Base-by-base conservation (phyloP, 2,329 filamentous ascomycete species). In the Aspergillus ruber region DNA sequence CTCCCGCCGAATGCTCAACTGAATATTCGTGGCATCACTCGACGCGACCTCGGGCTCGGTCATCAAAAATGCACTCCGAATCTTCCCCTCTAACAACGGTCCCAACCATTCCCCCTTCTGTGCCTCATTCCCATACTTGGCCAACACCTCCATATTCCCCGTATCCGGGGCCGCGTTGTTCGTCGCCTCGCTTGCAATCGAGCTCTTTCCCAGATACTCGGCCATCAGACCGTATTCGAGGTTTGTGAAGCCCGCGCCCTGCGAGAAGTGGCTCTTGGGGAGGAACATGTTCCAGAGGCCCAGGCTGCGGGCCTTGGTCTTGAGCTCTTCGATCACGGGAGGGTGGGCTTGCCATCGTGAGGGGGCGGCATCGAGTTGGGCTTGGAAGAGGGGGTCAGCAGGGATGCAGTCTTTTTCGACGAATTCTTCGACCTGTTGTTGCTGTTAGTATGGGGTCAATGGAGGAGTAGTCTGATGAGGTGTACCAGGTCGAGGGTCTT, bases 251-350 rank as follows among this genome's bases (percentile, higher is more conserved):
- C 93, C 93, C 20, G 91, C 90, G 1, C 90, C 94, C 74, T 96
- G 88, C 69, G 86, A 88, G 79, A 96, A 97, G 73, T 96, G 90
- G 60, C 85, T 90, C 75, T 87, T 91, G 55, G 93, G 88, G 58
- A 98, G 73, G 77, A 98, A 98, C 85, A 98, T 86, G 73, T 98
- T 98, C 93, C 93, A 98, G 41, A 98, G 77, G 1, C 91, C 93
- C 21, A 95, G 79, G 58, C 85, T 79, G 63, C 78, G 81, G 40
- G 91, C 93, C 69, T 90, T 87, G 55, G 73, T 75, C 79, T 97
- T 97, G 59, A 98, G 80, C 47, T 93, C 85, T 58, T 98, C 93
- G 52, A 98, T 80, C 59, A 97, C 78, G 38, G 77, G 67, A 1
- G 93, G 91, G 66, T 94, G 86, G 35, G 77, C 72, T 56, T 85